Evolutionary conservation across 306 rosid genomes (phyloP).

Genomic region (Corylus americana): DNA sequence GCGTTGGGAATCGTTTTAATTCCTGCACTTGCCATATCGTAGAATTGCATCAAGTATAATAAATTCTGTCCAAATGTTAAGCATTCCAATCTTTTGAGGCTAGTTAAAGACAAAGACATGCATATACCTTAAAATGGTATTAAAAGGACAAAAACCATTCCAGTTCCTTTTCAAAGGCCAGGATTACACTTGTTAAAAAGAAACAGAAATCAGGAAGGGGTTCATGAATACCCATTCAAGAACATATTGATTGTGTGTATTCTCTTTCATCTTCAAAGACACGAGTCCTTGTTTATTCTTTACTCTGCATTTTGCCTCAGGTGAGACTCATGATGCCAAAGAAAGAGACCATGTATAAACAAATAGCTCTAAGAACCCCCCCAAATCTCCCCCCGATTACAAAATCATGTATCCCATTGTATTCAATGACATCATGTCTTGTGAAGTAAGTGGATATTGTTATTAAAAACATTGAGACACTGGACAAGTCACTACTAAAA

Average conservation of each 20-base stretch:
- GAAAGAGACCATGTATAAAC: background rate
- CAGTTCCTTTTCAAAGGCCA: background rate
- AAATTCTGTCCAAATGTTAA: background rate
- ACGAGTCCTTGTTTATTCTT: background rate
- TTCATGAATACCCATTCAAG: background rate
- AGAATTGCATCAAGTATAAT: background rate
- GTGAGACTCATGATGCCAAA: background rate
- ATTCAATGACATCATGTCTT: background rate
- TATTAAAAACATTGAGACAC: background rate
- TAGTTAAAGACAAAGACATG: background rate
- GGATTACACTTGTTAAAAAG: too few relatives aligned
- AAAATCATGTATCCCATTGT: background rate
- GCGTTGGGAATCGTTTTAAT: constrained; percentile 93
- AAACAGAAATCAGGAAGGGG: background rate
- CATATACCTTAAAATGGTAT: background rate
- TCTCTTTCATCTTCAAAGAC: background rate
- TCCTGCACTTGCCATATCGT: constrained; percentile 58
- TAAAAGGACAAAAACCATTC: background rate
- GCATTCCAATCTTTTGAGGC: background rate
- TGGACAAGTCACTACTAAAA: background rate
- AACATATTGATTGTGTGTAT: background rate
- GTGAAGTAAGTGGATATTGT: background rate
- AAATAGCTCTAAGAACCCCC: background rate
- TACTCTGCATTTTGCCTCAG: background rate
- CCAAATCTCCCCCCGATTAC: background rate